These are phyloP conservation scores for Silene vulgaris DNA, from an alignment of 179 eudicot genomes.

Conservation along the genomic window DNA sequence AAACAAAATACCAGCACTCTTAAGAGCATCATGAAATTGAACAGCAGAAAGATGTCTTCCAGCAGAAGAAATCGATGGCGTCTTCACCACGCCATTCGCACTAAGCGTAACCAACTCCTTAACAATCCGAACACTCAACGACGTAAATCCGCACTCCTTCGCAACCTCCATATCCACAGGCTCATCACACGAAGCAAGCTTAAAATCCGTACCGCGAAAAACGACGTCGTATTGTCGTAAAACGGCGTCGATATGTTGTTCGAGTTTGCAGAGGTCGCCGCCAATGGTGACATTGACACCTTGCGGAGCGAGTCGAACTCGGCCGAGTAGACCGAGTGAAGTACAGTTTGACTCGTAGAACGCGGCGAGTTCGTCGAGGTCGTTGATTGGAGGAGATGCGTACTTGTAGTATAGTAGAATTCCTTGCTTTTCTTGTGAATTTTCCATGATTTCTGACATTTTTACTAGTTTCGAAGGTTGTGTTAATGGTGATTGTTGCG, in stretches of 20 bases:
- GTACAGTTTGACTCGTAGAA: conserved; percentile 66
- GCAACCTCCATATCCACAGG: conserved; percentile 69
- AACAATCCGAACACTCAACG: conserved; percentile 74
- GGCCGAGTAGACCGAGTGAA: conserved; percentile 81
- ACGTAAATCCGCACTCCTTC: conserved; percentile 83
- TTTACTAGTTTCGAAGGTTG: neutral
- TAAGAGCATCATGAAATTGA: conserved; percentile 75
- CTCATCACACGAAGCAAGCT: conserved; percentile 67
- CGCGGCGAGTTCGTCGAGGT: conserved; percentile 44
- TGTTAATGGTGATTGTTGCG: neutral
- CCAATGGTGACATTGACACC: conserved; percentile 97
- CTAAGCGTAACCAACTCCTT: conserved; percentile 87
- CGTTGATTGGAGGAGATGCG: conserved; percentile 43
- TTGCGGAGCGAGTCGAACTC: conserved; percentile 70
- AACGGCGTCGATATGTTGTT: conserved; percentile 59
- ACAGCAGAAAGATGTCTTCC: conserved; percentile 87
- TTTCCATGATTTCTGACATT: neutral
- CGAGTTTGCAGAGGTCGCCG: conserved; percentile 53
- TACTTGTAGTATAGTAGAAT: conserved; percentile 75
- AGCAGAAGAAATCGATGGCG: conserved; percentile 63
- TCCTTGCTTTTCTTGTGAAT: conserved; percentile 39
- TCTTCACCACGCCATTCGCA: conserved; percentile 50
- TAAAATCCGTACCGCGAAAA: conserved; percentile 81
- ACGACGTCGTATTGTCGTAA: conserved; percentile 36
- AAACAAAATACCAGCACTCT: conserved; percentile 46